Evolutionary conservation across 2,329 filamentous ascomycete species (phyloP), one percentile per base, ranked within the genome.

Genomic region (Tolypocladium amazonense): DNA sequence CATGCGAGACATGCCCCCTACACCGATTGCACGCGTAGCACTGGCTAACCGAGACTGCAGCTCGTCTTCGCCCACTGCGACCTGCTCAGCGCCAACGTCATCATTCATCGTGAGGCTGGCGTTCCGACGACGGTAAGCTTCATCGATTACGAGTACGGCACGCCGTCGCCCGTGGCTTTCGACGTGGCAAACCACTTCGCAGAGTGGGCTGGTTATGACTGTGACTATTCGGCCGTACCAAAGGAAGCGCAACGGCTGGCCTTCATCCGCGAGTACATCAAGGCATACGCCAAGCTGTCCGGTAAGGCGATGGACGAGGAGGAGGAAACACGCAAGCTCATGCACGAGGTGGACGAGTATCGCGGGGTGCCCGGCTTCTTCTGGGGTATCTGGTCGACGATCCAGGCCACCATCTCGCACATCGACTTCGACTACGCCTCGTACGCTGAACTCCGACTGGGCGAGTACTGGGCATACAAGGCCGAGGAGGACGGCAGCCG

Each of bases 131-230:
- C 79, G 30, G 78, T 82, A 56, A 80, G 84, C 70, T 97, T 99
- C 75, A 99, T 99, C 72, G 94, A 99, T 76, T 99, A 97, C 78
- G 94, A 99, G 74, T 99, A 99, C 74, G 92, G 92, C 18, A 94
- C 91, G 5, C 92, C 94, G 2, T 93, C 92, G 0, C 93, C 93
- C 1, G 92, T 92, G 4, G 92, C 93, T 2, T 99, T 99, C 75
- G 94, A 99, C 72, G 87, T 99, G 66, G 88, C 93, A 57, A 99
- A 99, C 76, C 94, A 99, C 79, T 96, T 99, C 71, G 92, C 94
- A 56, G 94, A 99, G 76, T 99, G 94, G 93, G 92, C 88, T 62
- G 94, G 94, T 60, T 97, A 97, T 70, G 91, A 96, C 68, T 99
- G 94, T 79, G 92, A 97, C 74, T 92, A 89, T 76, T 84, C 77